Base-by-base conservation (phyloP, 768 basidiomycete species). In the Rhizopogon vulgaris region DNA sequence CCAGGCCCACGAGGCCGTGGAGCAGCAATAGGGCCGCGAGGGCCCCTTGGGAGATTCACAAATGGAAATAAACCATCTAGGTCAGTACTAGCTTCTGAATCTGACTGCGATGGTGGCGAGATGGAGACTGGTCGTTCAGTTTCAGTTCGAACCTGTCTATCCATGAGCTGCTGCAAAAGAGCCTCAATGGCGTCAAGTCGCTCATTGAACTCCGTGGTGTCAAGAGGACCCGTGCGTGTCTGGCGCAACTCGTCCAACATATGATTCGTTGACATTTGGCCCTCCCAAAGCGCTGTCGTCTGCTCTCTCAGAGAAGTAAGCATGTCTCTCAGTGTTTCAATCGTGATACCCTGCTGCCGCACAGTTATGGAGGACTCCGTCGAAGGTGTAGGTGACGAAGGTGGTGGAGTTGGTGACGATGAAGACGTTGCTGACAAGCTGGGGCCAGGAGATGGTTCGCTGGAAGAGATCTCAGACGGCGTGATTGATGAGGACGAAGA, bases 171-270 rank as follows among this genome's bases (percentile, higher is more conserved):
- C 8, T 54, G 25, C 7, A 69, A 53, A 6, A 68, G 60, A 0
- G 17, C 49, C 34, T 69, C 63, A 37, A 68, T 67, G 32, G 36
- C 53, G 4, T 49, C 46, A 39, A 69, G 55, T 3, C 71, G 68
- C 6, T 66, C 67, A 3, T 65, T 51, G 14, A 72, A 48, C 48
- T 73, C 73, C 61, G 78, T 48, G 61, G 72, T 68, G 61, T 78
- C 72, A 25, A 60, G 61, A 18, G 65, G 61, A n/a, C 63, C 56
- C 41, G 73, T 67, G 17, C 77, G 74, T 28, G 73, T 60, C 12
- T 76, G 73, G 17, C 79, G 76, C 49, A 93, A 69, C 24, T 83
- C 78, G 51, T 86, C 80, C 34, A 94, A 66, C 53, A 82, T 69
- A 28, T 78, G 74, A 48, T 83, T 82, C 6, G 85, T 78, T 0